These are phyloP conservation scores for Epichloe festucae DNA, from an alignment of 2,329 filamentous ascomycete species.

Conservation along the genomic window DNA sequence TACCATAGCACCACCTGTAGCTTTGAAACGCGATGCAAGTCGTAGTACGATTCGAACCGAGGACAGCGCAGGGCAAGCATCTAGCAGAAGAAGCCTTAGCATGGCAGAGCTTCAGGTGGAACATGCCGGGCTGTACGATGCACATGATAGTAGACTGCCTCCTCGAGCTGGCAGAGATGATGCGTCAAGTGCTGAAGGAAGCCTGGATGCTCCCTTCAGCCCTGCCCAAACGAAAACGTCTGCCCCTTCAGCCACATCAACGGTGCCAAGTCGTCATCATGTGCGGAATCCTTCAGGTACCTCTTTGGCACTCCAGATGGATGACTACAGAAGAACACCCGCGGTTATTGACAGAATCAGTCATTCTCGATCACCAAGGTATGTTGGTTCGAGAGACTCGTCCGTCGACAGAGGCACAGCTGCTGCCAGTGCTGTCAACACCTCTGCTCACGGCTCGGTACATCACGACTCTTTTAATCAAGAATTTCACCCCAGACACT, in stretches of 20 bases:
- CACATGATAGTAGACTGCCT: conserved; percentile 22
- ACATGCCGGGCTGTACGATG: conserved; percentile 25
- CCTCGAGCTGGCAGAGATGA: conserved; percentile 28
- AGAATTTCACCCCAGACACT: conserved; percentile 30
- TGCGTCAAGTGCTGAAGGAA: conserved; percentile 30
- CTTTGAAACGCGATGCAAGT: conserved; percentile 34
- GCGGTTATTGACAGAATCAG: conserved; percentile 44
- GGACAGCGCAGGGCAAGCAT: conserved; percentile 26
- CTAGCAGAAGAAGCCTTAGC: conserved; percentile 29
- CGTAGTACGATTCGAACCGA: conserved; percentile 30
- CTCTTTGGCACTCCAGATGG: conserved; percentile 23
- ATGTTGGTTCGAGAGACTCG: conserved; percentile 40
- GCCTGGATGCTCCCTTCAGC: conserved; percentile 30
- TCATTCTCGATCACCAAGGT: conserved; percentile 28
- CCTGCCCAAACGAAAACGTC: conserved; percentile 22
- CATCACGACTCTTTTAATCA: conserved; percentile 43
- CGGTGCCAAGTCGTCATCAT: conserved; percentile 21
- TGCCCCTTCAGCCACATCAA: conserved; percentile 16
- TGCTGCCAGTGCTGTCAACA: conserved; percentile 43
- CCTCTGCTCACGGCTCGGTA: conserved; percentile 44
- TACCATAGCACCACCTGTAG: conserved; percentile 36
- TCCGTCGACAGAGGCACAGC: conserved; percentile 44
- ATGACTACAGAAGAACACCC: conserved; percentile 30
- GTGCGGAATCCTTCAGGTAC: conserved; percentile 20
- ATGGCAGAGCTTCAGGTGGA: conserved; percentile 28